Conservation (phyloP, 768 basidiomycete genomes). For the Mycena indigotica region DNA sequence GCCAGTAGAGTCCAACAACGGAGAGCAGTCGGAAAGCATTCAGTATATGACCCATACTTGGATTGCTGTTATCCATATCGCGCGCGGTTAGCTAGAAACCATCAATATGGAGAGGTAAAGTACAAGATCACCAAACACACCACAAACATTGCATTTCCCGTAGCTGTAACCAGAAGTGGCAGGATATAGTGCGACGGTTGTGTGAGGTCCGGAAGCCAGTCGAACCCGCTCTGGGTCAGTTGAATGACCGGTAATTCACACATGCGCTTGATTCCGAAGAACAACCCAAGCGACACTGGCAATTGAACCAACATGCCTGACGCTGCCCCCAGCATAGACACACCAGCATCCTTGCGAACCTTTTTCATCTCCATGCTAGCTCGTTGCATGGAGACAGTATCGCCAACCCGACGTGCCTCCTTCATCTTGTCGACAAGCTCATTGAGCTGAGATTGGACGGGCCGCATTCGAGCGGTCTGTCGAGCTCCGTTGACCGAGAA, state of each 20-base stretch:
- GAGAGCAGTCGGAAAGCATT: constrained; percentile 66
- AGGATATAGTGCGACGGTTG: constrained; percentile 72
- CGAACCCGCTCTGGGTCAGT: constrained; percentile 73
- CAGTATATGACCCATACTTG: constrained; percentile 65
- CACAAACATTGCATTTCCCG: constrained; percentile 69
- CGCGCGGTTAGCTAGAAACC: constrained; percentile 45
- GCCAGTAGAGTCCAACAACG: constrained; percentile 48
- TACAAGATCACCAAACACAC: constrained; percentile 43
- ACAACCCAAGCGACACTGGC: constrained; percentile 77
- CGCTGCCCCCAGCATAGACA: constrained; percentile 53
- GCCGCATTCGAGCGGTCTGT: constrained; percentile 60
- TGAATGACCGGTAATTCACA: constrained; percentile 72
- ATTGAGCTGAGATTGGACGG: constrained; percentile 56
- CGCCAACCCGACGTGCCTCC: constrained; percentile 33
- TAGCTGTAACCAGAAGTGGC: constrained; percentile 59
- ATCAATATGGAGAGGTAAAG: background rate
- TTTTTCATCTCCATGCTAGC: constrained; percentile 54
- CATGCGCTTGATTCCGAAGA: constrained; percentile 78
- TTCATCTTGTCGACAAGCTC: constrained; percentile 49
- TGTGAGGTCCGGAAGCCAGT: constrained; percentile 77
- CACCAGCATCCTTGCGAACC: constrained; percentile 67
- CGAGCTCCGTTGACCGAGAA: constrained; percentile 58
- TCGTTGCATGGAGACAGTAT: constrained; percentile 52
- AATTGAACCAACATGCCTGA: constrained; percentile 63
- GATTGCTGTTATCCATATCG: constrained; percentile 56